Evolutionary conservation across 345 rosid genomes (phyloP), one percentile per base, ranked within the genome.

Genomic region (Pistacia vera): DNA sequence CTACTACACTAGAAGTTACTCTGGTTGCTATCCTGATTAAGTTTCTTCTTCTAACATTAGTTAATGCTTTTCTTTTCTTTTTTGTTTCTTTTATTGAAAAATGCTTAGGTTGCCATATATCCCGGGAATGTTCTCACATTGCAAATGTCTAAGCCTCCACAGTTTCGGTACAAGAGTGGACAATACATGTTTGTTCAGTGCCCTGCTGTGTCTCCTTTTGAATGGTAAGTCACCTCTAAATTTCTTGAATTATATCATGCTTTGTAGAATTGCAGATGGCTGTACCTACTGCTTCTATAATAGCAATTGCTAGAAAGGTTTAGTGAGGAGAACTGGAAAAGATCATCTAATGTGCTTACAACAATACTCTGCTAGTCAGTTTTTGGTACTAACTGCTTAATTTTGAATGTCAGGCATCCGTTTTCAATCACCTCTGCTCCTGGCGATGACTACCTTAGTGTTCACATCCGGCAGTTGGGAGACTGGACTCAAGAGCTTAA

Each of bases 401-500:
- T 48, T 70, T n/a, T 71, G 33, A 11, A 51, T 65, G 35, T n/a
- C 89, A 96, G 99, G 99, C 99, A 96, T 83, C 99, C 99, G 8
- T 96, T 96, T 87, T 96, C 99, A 2, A 96, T 96, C 67, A 96
- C 99, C 61, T 96, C 99, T 13, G 97, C 99, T 56, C 99, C 99
- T 38, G 98, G 84, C 16, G 99, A 96, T 81, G 91, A 93, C 70
- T 96, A 87, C 84, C 87, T 96, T 11, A 96, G 99, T 66, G 92
- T 96, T 79, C 99, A 96, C 81, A 96, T 96, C 54, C 85, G 98
- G 36, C 97, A 96, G 77, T 87, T 96, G 3, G 99, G 99, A 41
- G 99, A 96, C 73, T 96, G 99, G 99, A 96, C 99, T 0, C 98
- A 91, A 81, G 99, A 93, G 80, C 98, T 96, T 33, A 93, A 88